phyloP scores from a whole-genome alignment of 805 yeast genomes.

The Monosporozyma siamensis region DNA sequence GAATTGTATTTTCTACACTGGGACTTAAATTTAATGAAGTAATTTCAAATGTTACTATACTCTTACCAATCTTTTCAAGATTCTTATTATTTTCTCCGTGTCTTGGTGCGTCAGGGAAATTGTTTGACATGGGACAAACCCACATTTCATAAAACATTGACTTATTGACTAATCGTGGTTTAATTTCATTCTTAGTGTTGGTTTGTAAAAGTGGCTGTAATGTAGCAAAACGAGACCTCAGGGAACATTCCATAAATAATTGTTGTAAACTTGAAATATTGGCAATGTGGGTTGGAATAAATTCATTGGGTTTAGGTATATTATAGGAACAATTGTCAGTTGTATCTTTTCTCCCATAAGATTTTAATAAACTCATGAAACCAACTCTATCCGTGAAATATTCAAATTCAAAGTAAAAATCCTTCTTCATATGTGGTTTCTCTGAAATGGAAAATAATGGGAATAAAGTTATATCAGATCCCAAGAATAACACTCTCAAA shows the following conservation, averaged over 20 bases:
- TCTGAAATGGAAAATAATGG: not conserved
- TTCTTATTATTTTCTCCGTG: slow-evolving; percentile 2
- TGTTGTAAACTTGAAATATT: slow-evolving; percentile 17
- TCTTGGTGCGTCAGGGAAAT: too few relatives aligned
- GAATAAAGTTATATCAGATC: slow-evolving; percentile 14
- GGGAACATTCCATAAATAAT: slow-evolving; percentile 8
- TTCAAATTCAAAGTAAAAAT: slow-evolving; percentile 38
- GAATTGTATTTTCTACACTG: slow-evolving; percentile 34
- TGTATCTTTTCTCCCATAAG: too few relatives aligned
- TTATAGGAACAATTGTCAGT: slow-evolving; percentile 2
- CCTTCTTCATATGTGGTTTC: slow-evolving; percentile 16
- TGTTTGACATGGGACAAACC: slow-evolving; percentile 19
- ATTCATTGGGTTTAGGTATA: slow-evolving; percentile 11
- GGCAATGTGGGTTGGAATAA: slow-evolving; percentile 11
- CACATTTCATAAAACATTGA: slow-evolving; percentile 40
- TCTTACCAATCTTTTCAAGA: slow-evolving; percentile 25
- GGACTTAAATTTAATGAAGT: slow-evolving; percentile 26
- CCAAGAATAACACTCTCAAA: slow-evolving; percentile 30
- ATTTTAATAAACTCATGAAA: not conserved
- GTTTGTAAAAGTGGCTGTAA: slow-evolving; percentile 30
- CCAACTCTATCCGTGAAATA: slow-evolving; percentile 23
- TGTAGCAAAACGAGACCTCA: slow-evolving; percentile 24
- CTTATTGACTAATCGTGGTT: slow-evolving; percentile 33
- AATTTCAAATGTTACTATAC: slow-evolving; percentile 38
- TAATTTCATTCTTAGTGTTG: slow-evolving; percentile 12